phyloP scores from a whole-genome alignment of 139 green algal species.

The Trebouxia sp. region DNA sequence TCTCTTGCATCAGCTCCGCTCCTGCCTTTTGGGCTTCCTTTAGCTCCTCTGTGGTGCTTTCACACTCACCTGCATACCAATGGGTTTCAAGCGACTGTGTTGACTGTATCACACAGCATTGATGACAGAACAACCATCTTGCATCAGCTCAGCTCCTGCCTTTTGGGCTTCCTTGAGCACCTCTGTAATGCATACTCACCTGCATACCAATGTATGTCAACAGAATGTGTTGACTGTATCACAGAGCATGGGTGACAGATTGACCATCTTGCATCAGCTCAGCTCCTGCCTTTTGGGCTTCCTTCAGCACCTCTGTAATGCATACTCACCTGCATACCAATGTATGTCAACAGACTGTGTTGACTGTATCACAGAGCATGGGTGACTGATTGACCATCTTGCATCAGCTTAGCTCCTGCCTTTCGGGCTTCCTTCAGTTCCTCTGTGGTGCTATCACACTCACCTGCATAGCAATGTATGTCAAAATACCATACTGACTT shows the following conservation, averaged over 20 bases:
- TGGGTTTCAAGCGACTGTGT: neutral
- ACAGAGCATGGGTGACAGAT: neutral
- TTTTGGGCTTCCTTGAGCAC: constrained; percentile 35
- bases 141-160: constrained; percentile 33
- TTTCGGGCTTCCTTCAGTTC: constrained; percentile 21
- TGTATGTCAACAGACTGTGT: neutral
- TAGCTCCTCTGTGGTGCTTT: constrained; percentile 36
- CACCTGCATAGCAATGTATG: constrained; percentile 28
- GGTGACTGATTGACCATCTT: neutral
- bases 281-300: neutral
- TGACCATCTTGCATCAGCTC: neutral
- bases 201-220: constrained; percentile 2
- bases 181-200: constrained; percentile 35
- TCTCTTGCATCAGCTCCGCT: constrained; percentile 38
- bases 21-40: constrained; percentile 25
- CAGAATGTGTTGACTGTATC: neutral
- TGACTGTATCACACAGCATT: neutral
- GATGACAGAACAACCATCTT: constrained; percentile 9
- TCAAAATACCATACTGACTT: neutral
- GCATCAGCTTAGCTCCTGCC: neutral
- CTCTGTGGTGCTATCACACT: constrained; percentile 34
- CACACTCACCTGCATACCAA: constrained; percentile 40
- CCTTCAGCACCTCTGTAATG: constrained; percentile 26
- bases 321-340: constrained; percentile 39
- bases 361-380: neutral